Evolutionary conservation across 345 rosid genomes (phyloP).

Genomic region (Lepidium africanum): DNA sequence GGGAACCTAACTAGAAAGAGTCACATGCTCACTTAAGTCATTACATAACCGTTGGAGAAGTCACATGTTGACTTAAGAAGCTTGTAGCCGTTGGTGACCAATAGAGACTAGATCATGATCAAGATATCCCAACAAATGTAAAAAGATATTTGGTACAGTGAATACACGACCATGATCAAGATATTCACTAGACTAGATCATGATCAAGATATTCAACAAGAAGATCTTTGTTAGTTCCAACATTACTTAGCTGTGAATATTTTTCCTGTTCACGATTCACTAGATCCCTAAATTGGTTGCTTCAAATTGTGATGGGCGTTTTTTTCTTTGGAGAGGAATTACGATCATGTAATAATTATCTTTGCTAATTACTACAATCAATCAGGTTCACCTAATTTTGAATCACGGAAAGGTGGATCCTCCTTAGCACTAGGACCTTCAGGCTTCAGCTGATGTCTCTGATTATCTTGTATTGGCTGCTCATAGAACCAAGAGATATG

Average conservation of each 20-base stretch:
- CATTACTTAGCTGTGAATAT: background rate
- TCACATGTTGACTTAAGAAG: no score
- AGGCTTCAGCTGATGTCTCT: slow-evolving; percentile 22
- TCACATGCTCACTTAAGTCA: no score
- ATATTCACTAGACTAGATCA: no score
- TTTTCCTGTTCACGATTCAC: background rate
- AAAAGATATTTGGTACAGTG: no score
- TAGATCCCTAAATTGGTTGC: background rate
- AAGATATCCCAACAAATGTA: no score
- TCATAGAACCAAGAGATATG: slow-evolving; percentile 76
- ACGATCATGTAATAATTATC: background rate
- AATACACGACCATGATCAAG: no score
- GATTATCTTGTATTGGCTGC: slow-evolving; percentile 61
- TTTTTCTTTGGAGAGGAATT: background rate
- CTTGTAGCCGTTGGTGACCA: no score
- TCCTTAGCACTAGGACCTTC: slow-evolving; percentile 60
- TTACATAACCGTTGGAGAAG: no score
- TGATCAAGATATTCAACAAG: no score
- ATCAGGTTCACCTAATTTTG: slow-evolving; percentile 47
- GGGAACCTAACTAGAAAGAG: no score
- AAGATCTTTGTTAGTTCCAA: background rate
- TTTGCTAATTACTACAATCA: background rate
- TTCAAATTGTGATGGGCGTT: background rate
- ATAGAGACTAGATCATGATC: no score
- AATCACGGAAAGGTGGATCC: slow-evolving; percentile 50